Evolutionary conservation across 352 stramenopile species (phyloP).

Genomic region (Phytophthora citrophthora): DNA sequence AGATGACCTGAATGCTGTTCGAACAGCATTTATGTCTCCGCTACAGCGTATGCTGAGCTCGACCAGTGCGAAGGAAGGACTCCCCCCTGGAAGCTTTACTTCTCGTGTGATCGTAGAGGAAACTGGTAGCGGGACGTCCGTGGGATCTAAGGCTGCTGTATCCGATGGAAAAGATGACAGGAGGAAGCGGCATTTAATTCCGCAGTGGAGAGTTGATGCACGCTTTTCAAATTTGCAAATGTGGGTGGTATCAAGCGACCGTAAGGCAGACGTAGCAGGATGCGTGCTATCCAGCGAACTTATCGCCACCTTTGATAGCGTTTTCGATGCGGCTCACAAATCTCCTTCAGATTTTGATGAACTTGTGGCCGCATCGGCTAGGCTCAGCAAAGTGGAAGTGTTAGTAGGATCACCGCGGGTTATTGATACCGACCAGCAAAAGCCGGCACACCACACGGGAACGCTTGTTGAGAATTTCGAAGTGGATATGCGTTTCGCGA

Average conservation of each 20-base stretch:
- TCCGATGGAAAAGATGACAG: background rate
- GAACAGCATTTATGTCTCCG: constrained; percentile 49
- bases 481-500: constrained; percentile 30
- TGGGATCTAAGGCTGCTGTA: constrained; percentile 4
- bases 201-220: constrained; percentile 50
- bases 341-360: constrained; percentile 19
- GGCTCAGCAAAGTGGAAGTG: constrained; percentile 46
- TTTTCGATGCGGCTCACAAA: constrained; percentile 8
- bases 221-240: constrained; percentile 61
- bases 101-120: constrained; percentile 40
- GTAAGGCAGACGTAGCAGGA: constrained; percentile 56
- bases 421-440: constrained; percentile 18
- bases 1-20: constrained; percentile 43
- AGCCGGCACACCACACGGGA: constrained; percentile 36
- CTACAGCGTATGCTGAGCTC: constrained; percentile 50
- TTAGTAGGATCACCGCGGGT: constrained; percentile 35
- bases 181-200: constrained; percentile 16
- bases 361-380: constrained; percentile 34
- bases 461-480: constrained; percentile 62
- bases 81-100: constrained; percentile 26
- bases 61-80: constrained; percentile 36
- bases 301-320: constrained; percentile 35
- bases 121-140: constrained; percentile 20
- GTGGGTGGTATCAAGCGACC: constrained; percentile 75
- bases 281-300: constrained; percentile 55